Evolutionary conservation across 2,329 filamentous ascomycete genomes (phyloP).

Genomic region (Penicillium hesseltinei): DNA sequence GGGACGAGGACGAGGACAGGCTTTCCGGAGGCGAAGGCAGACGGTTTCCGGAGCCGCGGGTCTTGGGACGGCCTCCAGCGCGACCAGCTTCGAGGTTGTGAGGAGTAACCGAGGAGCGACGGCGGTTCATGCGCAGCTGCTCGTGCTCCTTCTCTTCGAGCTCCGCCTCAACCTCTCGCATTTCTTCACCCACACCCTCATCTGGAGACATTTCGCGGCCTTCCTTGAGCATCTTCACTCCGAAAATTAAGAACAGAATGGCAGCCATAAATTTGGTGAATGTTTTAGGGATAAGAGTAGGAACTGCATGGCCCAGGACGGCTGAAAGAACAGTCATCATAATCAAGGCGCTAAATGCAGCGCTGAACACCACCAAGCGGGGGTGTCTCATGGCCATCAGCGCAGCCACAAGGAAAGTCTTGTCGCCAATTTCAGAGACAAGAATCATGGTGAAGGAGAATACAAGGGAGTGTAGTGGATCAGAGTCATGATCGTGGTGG

Average conservation of each 20-base stretch:
- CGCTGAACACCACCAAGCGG: constrained; percentile 86
- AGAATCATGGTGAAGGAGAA: constrained; percentile 97
- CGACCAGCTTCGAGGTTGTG: constrained; percentile 80
- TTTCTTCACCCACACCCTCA: constrained; percentile 91
- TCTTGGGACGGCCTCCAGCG: constrained; percentile 59
- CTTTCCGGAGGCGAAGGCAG: constrained; percentile 79
- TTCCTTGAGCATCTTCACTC: constrained; percentile 77
- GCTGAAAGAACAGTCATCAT: constrained; percentile 95
- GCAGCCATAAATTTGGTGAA: constrained; percentile 86
- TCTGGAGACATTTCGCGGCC: constrained; percentile 84
- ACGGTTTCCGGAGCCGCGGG: constrained; percentile 66
- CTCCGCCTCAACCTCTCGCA: constrained; percentile 95
- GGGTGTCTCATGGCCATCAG: constrained; percentile 99
- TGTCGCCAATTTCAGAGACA: constrained; percentile 95
- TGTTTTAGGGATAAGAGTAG: constrained; percentile 83
- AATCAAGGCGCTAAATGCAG: constrained; percentile 86
- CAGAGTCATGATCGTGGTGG: constrained; percentile 34
- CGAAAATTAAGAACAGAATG: constrained; percentile 84
- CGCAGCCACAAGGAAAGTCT: constrained; percentile 94
- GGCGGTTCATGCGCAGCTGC: constrained; percentile 63
- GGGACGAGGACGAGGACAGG: constrained; percentile 71
- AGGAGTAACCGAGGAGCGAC: constrained; percentile 67
- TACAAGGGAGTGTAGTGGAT: constrained; percentile 73
- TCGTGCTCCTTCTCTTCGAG: constrained; percentile 87
- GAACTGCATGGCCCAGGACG: constrained; percentile 86